Evolutionary conservation across 2,329 filamentous ascomycete species (phyloP), one percentile per base, ranked within the genome.

Genomic region (Aspergillus fructus): DNA sequence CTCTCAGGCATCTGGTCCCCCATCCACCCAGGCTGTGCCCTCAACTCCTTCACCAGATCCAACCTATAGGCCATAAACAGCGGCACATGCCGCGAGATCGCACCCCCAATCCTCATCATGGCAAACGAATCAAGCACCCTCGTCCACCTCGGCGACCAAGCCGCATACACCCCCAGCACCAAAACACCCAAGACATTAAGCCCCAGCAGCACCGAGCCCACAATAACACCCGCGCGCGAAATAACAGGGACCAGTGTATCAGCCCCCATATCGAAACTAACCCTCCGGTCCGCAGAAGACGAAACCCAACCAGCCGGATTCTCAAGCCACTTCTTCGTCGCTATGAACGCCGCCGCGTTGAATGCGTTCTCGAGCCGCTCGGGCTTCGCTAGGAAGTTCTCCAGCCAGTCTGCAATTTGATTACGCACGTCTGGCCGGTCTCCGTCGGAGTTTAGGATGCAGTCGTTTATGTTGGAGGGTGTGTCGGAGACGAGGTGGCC

Each of bases 21-120:
- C 24, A 24, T 24, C 24, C 24, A 24, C 24, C 24, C 24, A 24
- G 24, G 24, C 4, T 5, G 3, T 0, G 5, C 5, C 24, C 24
- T 24, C 24, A 66, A 54, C 8, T 42, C 54, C 24, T 49, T 55
- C 11, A 64, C 43, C 7, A 47, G 17, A 6, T 53, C 12, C 1
- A 33, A 27, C 11, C 52, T 33, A 15, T 41, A 15, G 11, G 50
- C 40, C 33, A 62, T 43, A 9, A 58, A 49, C 43, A 66, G 21
- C 15, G 64, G 61, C n/a, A 61, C 33, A 13, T 41, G 24, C 3
- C 60, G 46, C 2, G 46, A 53, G 12, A 61, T 43, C 24, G 55
- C 47, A 11, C 55, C 62, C 1, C 65, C 64, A 12, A 65, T 49
- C 1, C 65, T 57, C 53, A 67, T 34, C 57, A 66, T 62, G 6